Evolutionary conservation across 345 rosid species (phyloP), one percentile per base, ranked within the genome.

Genomic region (Boechera divaricarpa): DNA sequence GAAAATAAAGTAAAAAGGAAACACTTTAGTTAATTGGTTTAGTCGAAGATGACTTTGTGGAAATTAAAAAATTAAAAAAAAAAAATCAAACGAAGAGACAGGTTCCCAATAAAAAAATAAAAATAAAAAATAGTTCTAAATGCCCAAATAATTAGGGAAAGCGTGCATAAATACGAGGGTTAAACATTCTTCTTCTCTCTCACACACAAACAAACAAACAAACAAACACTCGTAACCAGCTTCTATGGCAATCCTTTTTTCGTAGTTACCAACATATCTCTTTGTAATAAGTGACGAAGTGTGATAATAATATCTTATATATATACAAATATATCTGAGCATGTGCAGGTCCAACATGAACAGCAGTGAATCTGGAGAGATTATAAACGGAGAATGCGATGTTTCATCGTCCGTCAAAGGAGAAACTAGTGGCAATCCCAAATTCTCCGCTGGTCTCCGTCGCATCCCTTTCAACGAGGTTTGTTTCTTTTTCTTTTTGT

Each of bases 401-500:
- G 67, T 21, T 70, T 77, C 76, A 13, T 77, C 80, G 16, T 77
- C 76, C 66, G 54, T 54, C 70, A 69, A 69, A 77, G 75, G 51
- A 77, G 80, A 70, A 69, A 69, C 75, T 69, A 69, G 45, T 42
- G 67, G 47, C 67, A 36, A 5, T 45, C 5, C 72, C 67, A 71
- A 70, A 57, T 56, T 77, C 55, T 77, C 65, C 1, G 61, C 72
- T 63, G 44, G 72, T 56, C 76, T 77, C 72, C 76, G 80, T 57
- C 80, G 80, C 54, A 77, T 77, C 67, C 72, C 80, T 70, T 77
- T 77, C 47, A 64, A 77, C 13, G 80, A 77, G 80, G 80, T 44
- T 64, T 70, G 72, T 70, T 32, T 69, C 47, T 36, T 18, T 56
- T 41, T 2, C 7, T 15, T 29, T 13, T 15, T n/a, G 5, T 24